phyloP scores from a whole-genome alignment of 257 asterid species.

The Echites panduratus region DNA sequence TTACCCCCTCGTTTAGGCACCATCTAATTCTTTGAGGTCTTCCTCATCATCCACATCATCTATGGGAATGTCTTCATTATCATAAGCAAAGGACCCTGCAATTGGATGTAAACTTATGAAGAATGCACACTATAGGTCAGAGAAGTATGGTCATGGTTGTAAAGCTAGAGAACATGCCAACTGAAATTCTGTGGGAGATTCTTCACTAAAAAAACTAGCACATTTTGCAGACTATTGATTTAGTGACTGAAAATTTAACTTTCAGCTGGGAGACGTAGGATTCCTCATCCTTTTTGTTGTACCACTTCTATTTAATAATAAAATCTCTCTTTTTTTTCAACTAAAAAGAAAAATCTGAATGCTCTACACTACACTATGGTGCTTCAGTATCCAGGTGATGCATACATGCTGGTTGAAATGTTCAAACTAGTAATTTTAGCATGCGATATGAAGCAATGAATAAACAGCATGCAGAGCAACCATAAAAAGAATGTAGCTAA shows the following conservation, averaged over 20 bases:
- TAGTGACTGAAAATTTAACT: neutral
- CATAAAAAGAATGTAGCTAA: neutral
- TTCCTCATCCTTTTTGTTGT: neutral
- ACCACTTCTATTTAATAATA: neutral
- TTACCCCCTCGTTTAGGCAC: slow-evolving; percentile 5
- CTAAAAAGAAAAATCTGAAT: neutral
- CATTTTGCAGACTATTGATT: neutral
- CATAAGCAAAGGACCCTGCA: slow-evolving; percentile 37
- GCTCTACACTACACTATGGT: neutral
- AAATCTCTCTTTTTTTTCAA: neutral
- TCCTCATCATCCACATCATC: slow-evolving; percentile 54
- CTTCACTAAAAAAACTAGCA: neutral
- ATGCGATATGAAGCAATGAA: neutral
- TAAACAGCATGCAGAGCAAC: neutral
- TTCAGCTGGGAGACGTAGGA: neutral
- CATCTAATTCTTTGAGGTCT: slow-evolving; percentile 28
- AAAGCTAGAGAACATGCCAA: slow-evolving; percentile 11
- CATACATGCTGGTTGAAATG: neutral
- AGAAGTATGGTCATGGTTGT: neutral
- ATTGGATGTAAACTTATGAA: slow-evolving; percentile 5
- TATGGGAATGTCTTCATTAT: slow-evolving; percentile 57
- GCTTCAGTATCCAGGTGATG: neutral
- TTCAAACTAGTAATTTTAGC: neutral
- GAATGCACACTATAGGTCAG: slow-evolving; percentile 6
- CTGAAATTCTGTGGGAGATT: neutral